phyloP scores from a whole-genome alignment of 257 asterid genomes.

The Haberlea rhodopensis region DNA sequence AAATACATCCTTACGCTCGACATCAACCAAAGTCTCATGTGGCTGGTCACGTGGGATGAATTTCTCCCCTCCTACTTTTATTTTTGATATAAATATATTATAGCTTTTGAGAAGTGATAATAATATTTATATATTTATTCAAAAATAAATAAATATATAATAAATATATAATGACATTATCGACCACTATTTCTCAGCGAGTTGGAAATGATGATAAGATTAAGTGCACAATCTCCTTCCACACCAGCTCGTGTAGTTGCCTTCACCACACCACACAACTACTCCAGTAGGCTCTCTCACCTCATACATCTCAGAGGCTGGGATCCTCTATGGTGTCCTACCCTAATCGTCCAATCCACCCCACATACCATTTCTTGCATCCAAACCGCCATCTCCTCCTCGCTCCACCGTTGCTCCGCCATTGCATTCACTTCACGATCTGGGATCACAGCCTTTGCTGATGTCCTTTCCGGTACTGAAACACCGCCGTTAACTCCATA shows the following conservation, averaged over 20 bases:
- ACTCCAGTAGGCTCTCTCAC: not conserved
- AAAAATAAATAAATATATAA: too few relatives aligned
- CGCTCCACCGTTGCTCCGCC: not conserved
- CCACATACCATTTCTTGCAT: not conserved
- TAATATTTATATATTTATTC: too few relatives aligned
- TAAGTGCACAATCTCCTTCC: not conserved
- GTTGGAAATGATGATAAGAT: not conserved
- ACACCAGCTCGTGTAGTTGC: not conserved
- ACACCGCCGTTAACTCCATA: not conserved
- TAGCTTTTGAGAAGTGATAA: too few relatives aligned
- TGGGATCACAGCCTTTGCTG: not conserved
- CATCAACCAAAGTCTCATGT: too few relatives aligned
- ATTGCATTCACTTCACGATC: not conserved
- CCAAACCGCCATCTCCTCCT: not conserved
- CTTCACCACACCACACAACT: not conserved
- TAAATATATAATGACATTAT: too few relatives aligned
- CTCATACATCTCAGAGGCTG: not conserved
- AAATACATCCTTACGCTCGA: too few relatives aligned
- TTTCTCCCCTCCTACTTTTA: too few relatives aligned
- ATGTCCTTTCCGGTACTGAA: not conserved
- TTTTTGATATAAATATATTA: too few relatives aligned
- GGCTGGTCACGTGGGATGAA: too few relatives aligned
- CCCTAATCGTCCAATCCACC: not conserved
- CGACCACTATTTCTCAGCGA: too few relatives aligned
- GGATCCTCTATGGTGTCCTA: not conserved